Conservation (phyloP, 805 yeast species). For the Pichia californica region DNA sequence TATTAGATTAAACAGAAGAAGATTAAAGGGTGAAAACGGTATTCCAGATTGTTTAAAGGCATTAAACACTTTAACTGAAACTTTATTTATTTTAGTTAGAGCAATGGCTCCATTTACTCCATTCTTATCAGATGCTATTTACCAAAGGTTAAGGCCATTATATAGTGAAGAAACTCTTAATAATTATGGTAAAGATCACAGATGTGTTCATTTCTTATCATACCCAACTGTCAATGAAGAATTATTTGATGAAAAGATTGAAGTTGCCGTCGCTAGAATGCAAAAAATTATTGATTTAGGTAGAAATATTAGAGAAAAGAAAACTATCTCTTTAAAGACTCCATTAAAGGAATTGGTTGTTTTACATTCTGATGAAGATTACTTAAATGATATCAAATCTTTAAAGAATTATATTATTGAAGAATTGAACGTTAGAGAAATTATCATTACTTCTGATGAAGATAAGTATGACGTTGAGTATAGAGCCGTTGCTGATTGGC, state of each 20-base stretch:
- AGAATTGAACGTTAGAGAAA: conserved; percentile 87
- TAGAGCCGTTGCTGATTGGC: conserved; percentile 98
- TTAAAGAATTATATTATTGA: conserved; percentile 76
- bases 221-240: conserved; percentile 82
- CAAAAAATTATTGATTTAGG: conserved; percentile 95
- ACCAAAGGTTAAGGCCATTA: conserved; percentile 60
- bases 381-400: conserved; percentile 70
- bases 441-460: conserved; percentile 86
- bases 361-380: conserved; percentile 69
- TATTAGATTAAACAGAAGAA: conserved; percentile 95
- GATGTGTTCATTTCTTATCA: conserved; percentile 91
- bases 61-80: conserved; percentile 86
- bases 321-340: conserved; percentile 85
- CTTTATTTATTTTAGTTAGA: conserved; percentile 78
- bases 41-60: conserved; percentile 78
- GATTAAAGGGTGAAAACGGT: conserved; percentile 93
- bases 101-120: conserved; percentile 99
- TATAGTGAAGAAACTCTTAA: conserved; percentile 55
- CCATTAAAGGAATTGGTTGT: conserved; percentile 87
- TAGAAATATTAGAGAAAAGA: conserved; percentile 94
- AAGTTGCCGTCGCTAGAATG: conserved; percentile 88
- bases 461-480: conserved; percentile 86
- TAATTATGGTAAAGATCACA: conserved; percentile 46
- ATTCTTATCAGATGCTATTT: conserved; percentile 84
- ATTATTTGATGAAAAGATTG: conserved; percentile 75